These are phyloP conservation scores for Triticum turgidum DNA, from an alignment of 176 grass and related monocot genomes.

Conservation along the genomic window DNA sequence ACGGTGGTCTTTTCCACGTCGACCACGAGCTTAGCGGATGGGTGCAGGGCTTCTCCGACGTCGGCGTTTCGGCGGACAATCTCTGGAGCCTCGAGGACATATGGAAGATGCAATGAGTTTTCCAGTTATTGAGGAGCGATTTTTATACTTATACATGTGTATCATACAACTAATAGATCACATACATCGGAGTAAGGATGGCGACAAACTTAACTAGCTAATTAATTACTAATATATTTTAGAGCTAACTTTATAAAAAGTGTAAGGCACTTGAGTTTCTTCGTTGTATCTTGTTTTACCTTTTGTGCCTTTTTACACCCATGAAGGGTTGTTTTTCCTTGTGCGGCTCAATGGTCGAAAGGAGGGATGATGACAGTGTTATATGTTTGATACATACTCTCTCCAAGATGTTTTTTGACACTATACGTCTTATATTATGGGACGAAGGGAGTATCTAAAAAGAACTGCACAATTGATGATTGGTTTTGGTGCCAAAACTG, in stretches of 20 bases:
- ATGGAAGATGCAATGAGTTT: conserved; percentile 32
- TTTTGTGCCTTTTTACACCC: not conserved
- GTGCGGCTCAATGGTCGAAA: not conserved
- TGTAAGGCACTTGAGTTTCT: not conserved
- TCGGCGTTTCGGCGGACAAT: not conserved
- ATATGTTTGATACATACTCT: not conserved
- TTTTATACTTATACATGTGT: not conserved
- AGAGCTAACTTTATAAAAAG: not conserved
- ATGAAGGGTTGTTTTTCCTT: not conserved
- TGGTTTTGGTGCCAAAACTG: not conserved
- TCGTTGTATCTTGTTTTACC: not conserved
- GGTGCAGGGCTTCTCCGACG: conserved; percentile 48
- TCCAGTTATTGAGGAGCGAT: not conserved
- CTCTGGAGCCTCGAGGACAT: conserved; percentile 65
- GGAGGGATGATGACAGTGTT: not conserved
- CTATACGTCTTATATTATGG: too few relatives aligned
- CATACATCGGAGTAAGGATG: not conserved
- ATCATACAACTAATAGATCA: not conserved
- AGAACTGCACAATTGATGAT: not conserved
- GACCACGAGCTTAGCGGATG: conserved; percentile 30
- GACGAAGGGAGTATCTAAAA: not conserved
- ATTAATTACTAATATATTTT: not conserved
- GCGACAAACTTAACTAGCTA: not conserved
- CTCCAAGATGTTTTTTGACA: too few relatives aligned
- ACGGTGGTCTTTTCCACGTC: not conserved